Evolutionary conservation across 352 stramenopile genomes (phyloP).

Genomic region (Globisporangium orthogonon): DNA sequence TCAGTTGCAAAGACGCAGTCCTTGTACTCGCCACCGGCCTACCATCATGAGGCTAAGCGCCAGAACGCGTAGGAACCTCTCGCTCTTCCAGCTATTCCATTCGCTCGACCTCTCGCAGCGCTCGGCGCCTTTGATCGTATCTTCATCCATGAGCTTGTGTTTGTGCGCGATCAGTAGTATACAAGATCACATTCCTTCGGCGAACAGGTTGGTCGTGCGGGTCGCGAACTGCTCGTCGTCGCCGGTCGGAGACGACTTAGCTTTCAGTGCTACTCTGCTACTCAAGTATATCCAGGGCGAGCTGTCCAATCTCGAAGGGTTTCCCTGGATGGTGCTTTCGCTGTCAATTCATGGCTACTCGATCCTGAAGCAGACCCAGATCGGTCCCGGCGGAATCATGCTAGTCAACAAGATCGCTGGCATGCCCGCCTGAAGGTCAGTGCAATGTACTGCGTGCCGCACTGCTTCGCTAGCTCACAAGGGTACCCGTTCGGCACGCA

Average conservation of each 20-base stretch:
- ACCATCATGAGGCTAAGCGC: background rate
- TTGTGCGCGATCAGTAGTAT: constrained; percentile 13
- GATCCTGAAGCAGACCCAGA: too few relatives aligned
- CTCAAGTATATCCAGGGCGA: constrained; percentile 8
- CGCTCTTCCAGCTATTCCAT: background rate
- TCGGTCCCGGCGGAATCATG: too few relatives aligned
- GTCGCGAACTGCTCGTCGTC: constrained; percentile 11
- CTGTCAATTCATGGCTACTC: too few relatives aligned
- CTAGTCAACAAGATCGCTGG: too few relatives aligned
- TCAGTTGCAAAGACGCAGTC: too few relatives aligned
- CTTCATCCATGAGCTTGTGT: constrained; percentile 6
- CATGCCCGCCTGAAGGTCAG: too few relatives aligned
- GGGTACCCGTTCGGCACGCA: too few relatives aligned
- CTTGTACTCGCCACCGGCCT: too few relatives aligned
- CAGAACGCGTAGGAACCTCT: background rate
- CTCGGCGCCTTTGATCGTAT: background rate
- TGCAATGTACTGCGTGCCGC: too few relatives aligned
- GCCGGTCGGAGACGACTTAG: background rate
- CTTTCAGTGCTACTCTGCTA: constrained; percentile 16
- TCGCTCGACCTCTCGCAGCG: background rate
- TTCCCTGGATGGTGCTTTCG: too few relatives aligned
- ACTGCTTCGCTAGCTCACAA: too few relatives aligned
- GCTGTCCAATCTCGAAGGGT: background rate
- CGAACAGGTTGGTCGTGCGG: constrained; percentile 5
- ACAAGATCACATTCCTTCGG: constrained; percentile 16